These are phyloP conservation scores for Aspergillus oerlinghausenensis DNA, from an alignment of 2,329 filamentous ascomycete genomes.

Conservation along the genomic window DNA sequence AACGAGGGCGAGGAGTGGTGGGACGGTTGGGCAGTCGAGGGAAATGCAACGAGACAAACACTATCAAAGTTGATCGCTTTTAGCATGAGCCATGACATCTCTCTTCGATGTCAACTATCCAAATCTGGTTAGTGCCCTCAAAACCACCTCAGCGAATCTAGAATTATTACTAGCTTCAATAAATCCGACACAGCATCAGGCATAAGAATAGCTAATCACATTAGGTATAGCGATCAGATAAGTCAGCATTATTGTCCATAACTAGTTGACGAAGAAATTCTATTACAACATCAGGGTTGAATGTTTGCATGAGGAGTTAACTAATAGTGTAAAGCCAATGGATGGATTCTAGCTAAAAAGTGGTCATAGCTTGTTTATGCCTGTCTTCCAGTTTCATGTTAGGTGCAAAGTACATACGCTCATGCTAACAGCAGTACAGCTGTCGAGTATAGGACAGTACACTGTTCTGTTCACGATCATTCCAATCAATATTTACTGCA, in stretches of 20 bases:
- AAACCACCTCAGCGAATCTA: slow-evolving; percentile 22
- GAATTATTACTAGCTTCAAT: slow-evolving; percentile 6
- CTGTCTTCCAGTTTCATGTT: neutral
- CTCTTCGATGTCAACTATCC: slow-evolving; percentile 21
- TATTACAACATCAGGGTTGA: neutral
- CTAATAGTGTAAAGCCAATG: neutral
- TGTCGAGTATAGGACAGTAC: neutral
- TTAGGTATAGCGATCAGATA: neutral
- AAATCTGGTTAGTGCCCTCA: slow-evolving; percentile 20
- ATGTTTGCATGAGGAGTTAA: neutral
- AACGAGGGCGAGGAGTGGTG: slow-evolving; percentile 21
- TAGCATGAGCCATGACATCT: slow-evolving; percentile 23
- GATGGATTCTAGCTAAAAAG: neutral
- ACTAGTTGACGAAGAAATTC: no score
- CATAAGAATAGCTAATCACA: neutral
- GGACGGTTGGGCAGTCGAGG: slow-evolving; percentile 1
- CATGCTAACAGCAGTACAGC: neutral
- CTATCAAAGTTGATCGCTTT: slow-evolving; percentile 4
- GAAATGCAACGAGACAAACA: slow-evolving; percentile 7
- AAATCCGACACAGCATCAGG: no score
- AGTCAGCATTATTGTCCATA: neutral
- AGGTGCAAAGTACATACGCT: neutral
- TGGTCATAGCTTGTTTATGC: neutral
- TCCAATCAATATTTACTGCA: neutral
- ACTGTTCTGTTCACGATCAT: neutral